Conservation (phyloP, 257 asterid genomes). For the Solanum chiquidenum region DNA sequence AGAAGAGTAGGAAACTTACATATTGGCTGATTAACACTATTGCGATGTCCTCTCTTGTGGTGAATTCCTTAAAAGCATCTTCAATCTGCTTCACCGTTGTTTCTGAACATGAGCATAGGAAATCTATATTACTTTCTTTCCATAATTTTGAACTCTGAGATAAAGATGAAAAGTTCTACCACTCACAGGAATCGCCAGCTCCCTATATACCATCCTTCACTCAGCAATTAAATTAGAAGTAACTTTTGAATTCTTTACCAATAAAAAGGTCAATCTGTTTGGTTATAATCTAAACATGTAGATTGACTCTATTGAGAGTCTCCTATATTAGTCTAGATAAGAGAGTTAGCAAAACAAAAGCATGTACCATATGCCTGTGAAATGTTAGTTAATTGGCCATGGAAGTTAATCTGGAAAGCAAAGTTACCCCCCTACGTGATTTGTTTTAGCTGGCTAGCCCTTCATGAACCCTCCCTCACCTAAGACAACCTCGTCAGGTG, state of each 20-base stretch:
- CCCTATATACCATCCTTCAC: neutral
- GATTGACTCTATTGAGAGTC: neutral
- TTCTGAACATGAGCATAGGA: conserved; percentile 30
- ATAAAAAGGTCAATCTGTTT: neutral
- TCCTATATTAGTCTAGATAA: neutral
- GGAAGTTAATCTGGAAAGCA: neutral
- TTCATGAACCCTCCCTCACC: neutral
- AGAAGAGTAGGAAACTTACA: conserved; percentile 30
- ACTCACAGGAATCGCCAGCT: neutral
- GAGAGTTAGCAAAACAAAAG: neutral
- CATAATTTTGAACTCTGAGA: neutral
- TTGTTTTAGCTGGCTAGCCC: neutral
- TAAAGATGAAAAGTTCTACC: neutral
- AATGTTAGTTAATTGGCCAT: neutral
- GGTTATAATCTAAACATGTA: neutral
- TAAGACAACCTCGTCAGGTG: neutral
- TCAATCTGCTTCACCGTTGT: conserved; percentile 88
- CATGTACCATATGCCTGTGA: neutral
- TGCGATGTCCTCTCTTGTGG: conserved; percentile 86
- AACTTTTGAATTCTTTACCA: neutral
- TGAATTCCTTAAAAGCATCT: conserved; percentile 91
- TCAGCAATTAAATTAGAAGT: neutral
- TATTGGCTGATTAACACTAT: conserved; percentile 87
- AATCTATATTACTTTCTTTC: neutral
- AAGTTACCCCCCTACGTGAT: neutral